These are phyloP conservation scores for Nothophaeocryptopus gaeumannii DNA, from an alignment of 2,329 filamentous ascomycete species.

Conservation along the genomic window DNA sequence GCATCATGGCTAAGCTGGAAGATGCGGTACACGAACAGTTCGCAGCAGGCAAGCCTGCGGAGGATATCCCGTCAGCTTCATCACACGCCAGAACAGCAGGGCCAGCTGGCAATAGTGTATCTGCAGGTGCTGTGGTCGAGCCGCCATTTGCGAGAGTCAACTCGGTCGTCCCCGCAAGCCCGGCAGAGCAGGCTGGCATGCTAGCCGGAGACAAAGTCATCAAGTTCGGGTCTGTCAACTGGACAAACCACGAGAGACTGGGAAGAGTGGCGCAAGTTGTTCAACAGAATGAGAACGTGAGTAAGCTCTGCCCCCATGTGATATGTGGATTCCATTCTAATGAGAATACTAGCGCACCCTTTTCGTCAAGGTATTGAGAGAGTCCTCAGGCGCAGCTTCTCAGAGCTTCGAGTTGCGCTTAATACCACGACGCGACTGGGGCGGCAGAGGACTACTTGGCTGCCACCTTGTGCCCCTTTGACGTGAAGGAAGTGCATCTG, in stretches of 20 bases:
- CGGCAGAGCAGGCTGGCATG: constrained; percentile 78
- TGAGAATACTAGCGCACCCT: constrained; percentile 59
- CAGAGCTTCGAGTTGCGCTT: constrained; percentile 64
- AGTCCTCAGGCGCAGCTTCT: constrained; percentile 60
- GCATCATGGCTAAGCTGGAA: constrained; percentile 79
- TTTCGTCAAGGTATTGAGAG: constrained; percentile 64
- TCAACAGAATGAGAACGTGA: constrained; percentile 82
- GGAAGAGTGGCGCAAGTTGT: constrained; percentile 86
- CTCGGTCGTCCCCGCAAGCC: constrained; percentile 71
- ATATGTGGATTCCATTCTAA: background rate
- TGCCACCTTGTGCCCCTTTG: constrained; percentile 84
- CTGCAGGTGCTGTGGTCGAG: constrained; percentile 41
- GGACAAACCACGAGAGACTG: constrained; percentile 80
- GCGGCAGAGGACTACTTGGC: constrained; percentile 81
- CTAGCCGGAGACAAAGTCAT: constrained; percentile 76
- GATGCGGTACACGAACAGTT: constrained; percentile 86
- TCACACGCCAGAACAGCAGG: constrained; percentile 22
- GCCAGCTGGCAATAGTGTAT: constrained; percentile 8
- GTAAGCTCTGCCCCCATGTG: constrained; percentile 38
- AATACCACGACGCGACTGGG: constrained; percentile 78
- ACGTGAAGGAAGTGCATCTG: constrained; percentile 21
- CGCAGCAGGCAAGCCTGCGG: constrained; percentile 46
- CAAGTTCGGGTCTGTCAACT: constrained; percentile 80
- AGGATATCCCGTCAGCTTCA: constrained; percentile 2
- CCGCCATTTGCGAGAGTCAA: constrained; percentile 87